These are phyloP conservation scores for Ogataea wickerhamii DNA, from an alignment of 805 yeast genomes.

Conservation along the genomic window DNA sequence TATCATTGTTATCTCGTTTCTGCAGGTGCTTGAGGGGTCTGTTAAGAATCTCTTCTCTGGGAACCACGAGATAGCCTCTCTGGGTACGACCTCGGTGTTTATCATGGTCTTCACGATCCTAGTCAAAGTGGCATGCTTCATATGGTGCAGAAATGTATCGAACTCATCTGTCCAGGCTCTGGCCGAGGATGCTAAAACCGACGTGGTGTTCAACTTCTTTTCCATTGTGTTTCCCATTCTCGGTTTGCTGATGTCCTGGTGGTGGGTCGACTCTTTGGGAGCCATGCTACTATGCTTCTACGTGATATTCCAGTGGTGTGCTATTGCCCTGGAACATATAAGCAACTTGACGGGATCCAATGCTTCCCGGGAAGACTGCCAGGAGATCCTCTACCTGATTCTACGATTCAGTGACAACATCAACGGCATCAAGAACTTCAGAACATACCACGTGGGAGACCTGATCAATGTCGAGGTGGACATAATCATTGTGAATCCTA, in stretches of 20 bases:
- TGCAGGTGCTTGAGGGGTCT: constrained; percentile 70
- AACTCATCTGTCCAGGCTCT: constrained; percentile 73
- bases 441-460: constrained; percentile 79
- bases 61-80: constrained; percentile 39
- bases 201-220: constrained; percentile 66
- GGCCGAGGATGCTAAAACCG: constrained; percentile 80
- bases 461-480: constrained; percentile 74
- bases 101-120: constrained; percentile 65
- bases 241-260: constrained; percentile 48
- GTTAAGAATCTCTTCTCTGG: constrained; percentile 40
- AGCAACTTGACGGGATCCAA: constrained; percentile 72
- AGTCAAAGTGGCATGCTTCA: constrained; percentile 56
- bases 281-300: constrained; percentile 62
- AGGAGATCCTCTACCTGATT: constrained; percentile 64
- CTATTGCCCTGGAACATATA: constrained; percentile 66
- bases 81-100: constrained; percentile 47
- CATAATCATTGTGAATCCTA: constrained; percentile 48
- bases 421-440: constrained; percentile 58
- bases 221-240: constrained; percentile 67
- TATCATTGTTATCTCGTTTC: constrained; percentile 64
- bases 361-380: constrained; percentile 59
- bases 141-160: constrained; percentile 56
- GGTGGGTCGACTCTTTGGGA: constrained; percentile 78
- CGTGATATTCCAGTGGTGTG: constrained; percentile 60
- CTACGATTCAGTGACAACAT: constrained; percentile 67